A percentile compares a stretch with the other conserved stretches of the same genome.
Evolutionary conservation across 2,329 filamentous ascomycete genomes (phyloP).

Genomic region (Plectosphaerella plurivora): DNA sequence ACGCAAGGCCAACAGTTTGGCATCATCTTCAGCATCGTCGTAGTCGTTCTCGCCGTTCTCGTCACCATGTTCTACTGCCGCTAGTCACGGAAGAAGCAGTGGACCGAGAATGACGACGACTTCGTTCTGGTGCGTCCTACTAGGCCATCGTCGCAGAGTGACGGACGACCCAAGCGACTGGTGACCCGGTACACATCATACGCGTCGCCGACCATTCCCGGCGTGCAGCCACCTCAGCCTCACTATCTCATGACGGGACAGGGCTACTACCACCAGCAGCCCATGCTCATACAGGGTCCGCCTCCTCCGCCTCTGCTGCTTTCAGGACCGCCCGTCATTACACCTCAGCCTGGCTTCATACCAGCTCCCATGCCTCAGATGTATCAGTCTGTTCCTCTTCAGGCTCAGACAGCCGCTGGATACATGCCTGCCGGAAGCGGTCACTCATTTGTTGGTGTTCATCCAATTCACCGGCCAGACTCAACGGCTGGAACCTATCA

Average conservation of each 20-base stretch:
- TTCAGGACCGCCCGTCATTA: not conserved
- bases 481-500: not conserved
- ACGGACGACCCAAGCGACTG: not conserved
- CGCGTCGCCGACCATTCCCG: not conserved
- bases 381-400: not conserved
- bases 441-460: too few species aligned
- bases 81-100: constrained; percentile 4
- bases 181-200: not conserved
- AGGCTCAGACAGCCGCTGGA: not conserved
- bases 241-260: not conserved
- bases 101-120: constrained; percentile 1
- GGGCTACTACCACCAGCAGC: not conserved
- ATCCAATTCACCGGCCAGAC: too few species aligned
- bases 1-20: constrained; percentile 29
- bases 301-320: not conserved
- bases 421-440: not conserved
- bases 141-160: not conserved
- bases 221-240: not conserved
- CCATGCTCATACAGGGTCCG: not conserved
- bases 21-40: constrained; percentile 29
- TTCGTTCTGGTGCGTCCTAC: not conserved
- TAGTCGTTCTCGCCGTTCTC: constrained; percentile 20
- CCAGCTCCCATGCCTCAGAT: not conserved
- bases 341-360: not conserved
- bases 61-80: constrained; percentile 27